phyloP scores from a whole-genome alignment of 1,139 yeast species.

The Barnettozyma hawaiiensis region DNA sequence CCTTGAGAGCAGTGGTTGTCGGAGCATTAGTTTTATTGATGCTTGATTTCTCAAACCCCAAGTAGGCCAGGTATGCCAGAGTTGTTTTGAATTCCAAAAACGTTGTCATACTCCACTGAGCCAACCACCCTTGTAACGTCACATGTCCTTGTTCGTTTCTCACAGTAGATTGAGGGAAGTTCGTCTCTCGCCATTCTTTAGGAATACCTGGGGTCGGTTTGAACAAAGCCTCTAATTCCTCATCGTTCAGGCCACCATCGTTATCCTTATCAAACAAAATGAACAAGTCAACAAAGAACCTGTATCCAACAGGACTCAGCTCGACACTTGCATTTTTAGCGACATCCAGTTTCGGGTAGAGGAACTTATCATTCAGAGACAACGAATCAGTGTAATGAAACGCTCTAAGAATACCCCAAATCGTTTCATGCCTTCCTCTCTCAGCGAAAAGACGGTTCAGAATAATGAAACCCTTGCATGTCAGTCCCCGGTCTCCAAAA shows the following conservation, averaged over 20 bases:
- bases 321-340: constrained; percentile 79
- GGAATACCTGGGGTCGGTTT: constrained; percentile 94
- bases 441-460: constrained; percentile 81
- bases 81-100: constrained; percentile 79
- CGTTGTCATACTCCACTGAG: constrained; percentile 97
- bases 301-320: constrained; percentile 86
- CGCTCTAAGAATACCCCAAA: constrained; percentile 87
- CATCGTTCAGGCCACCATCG: constrained; percentile 85
- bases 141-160: constrained; percentile 86
- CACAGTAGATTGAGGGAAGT: constrained; percentile 82
- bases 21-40: constrained; percentile 23
- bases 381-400: constrained; percentile 90
- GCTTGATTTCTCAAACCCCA: constrained; percentile 60
- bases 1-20: constrained; percentile 55
- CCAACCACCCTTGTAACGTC: constrained; percentile 95
- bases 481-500: constrained; percentile 47
- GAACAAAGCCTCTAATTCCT: constrained; percentile 63
- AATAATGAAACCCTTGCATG: constrained; percentile 68
- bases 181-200: constrained; percentile 72
- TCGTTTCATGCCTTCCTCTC: constrained; percentile 89
- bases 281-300: constrained; percentile 85
- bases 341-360: constrained; percentile 76
- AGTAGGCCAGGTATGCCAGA: constrained; percentile 78
- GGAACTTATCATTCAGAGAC: constrained; percentile 70
- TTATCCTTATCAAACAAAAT: constrained; percentile 85